Conservation (phyloP, 768 basidiomycete species). For the Infundibulicybe gibba region DNA sequence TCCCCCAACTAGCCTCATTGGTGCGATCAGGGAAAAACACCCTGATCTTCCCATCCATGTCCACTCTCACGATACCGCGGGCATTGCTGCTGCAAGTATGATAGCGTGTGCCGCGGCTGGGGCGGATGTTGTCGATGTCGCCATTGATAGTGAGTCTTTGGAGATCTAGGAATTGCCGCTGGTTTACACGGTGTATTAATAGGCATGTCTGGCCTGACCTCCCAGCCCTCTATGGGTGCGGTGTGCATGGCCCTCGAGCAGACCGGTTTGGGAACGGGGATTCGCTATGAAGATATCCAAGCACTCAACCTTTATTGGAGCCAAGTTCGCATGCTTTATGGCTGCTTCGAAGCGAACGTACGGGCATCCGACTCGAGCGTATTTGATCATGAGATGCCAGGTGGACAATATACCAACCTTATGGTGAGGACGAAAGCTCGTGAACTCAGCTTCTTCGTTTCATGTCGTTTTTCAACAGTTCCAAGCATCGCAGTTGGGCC, state of each 20-base stretch:
- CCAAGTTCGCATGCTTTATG: constrained; percentile 91
- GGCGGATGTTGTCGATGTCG: constrained; percentile 96
- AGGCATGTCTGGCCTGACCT: constrained; percentile 99
- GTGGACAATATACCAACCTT: constrained; percentile 91
- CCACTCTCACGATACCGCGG: constrained; percentile 99
- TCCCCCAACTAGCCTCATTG: constrained; percentile 65
- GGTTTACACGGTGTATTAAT: constrained; percentile 9
- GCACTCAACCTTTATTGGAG: constrained; percentile 98
- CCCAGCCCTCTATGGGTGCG: constrained; percentile 99
- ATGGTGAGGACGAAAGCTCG: constrained; percentile 55
- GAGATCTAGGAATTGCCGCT: background rate
- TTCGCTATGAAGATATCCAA: constrained; percentile 95
- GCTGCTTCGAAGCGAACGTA: constrained; percentile 98
- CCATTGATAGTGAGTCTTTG: constrained; percentile 83
- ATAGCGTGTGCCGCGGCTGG: constrained; percentile 94
- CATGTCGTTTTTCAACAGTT: constrained; percentile 53
- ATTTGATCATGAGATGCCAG: constrained; percentile 99
- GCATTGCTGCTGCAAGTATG: constrained; percentile 98
- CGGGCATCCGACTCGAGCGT: constrained; percentile 96
- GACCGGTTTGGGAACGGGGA: constrained; percentile 89
- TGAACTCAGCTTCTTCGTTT: background rate
- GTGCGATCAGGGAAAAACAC: constrained; percentile 92
- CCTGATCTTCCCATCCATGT: constrained; percentile 99
- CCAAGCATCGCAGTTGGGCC: constrained; percentile 96
- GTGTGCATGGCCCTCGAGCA: constrained; percentile 94